Conservation (phyloP, 257 asterid species). For the Solanum pinnatisectum region DNA sequence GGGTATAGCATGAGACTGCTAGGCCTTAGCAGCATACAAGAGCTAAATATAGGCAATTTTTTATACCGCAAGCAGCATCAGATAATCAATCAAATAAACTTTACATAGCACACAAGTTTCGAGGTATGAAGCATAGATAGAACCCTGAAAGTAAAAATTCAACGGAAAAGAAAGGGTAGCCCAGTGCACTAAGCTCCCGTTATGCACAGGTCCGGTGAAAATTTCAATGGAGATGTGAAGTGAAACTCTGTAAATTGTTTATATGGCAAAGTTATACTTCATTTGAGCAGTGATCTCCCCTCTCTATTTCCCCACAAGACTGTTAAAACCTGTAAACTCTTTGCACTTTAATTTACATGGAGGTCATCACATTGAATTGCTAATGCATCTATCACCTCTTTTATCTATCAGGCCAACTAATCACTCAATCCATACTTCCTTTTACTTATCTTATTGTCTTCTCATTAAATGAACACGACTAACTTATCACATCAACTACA, state of each 20-base stretch:
- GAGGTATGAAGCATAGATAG: background rate
- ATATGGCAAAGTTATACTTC: background rate
- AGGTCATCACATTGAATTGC: background rate
- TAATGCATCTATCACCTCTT: background rate
- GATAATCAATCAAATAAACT: background rate
- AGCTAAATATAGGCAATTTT: background rate
- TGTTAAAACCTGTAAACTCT: background rate
- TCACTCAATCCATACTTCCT: background rate
- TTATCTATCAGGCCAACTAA: background rate
- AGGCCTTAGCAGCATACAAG: background rate
- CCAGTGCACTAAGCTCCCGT: background rate
- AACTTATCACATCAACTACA: background rate
- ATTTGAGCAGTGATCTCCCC: background rate
- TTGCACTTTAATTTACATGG: background rate
- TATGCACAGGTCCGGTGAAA: background rate
- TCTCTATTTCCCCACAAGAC: background rate
- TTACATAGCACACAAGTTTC: background rate
- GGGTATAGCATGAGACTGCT: background rate
- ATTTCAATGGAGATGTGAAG: background rate
- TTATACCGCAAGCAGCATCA: background rate
- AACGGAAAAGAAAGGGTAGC: background rate
- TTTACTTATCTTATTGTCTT: background rate
- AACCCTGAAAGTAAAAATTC: background rate
- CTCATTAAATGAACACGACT: background rate
- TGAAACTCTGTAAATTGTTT: background rate